phyloP scores from a whole-genome alignment of 257 asterid species.

The Petrea volubilis region DNA sequence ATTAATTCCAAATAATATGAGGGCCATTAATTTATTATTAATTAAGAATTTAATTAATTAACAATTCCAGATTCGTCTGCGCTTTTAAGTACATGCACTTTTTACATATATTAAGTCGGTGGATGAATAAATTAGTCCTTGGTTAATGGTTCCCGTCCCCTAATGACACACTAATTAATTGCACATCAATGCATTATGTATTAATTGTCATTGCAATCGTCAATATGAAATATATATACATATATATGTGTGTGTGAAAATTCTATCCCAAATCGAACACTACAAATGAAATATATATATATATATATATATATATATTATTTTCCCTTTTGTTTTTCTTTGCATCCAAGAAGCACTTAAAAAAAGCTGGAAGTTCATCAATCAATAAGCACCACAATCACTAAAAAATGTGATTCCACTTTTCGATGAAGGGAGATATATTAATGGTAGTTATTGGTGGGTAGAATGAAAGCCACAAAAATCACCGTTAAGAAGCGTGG shows the following conservation, averaged over 20 bases:
- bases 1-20: slow-evolving; percentile 23
- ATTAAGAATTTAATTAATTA: background rate
- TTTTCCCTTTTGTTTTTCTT: background rate
- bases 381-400: background rate
- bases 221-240: too few species aligned
- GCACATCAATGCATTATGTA: background rate
- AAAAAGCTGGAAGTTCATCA: background rate
- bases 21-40: background rate
- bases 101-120: slow-evolving; percentile 10
- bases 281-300: too few species aligned
- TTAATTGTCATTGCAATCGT: background rate
- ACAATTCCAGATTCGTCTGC: background rate
- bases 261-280: too few species aligned
- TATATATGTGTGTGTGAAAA: too few species aligned
- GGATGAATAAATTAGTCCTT: slow-evolving; percentile 16
- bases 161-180: slow-evolving; percentile 1
- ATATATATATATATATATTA: too few species aligned
- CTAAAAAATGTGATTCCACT: background rate
- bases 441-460: background rate
- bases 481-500: background rate
- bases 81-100: slow-evolving; percentile 16
- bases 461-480: background rate
- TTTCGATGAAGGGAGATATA: background rate
- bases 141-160: background rate
- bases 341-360: background rate